Evolutionary conservation across 106 monocot genomes (phyloP).

Genomic region (Dactylorhiza incarnata): DNA sequence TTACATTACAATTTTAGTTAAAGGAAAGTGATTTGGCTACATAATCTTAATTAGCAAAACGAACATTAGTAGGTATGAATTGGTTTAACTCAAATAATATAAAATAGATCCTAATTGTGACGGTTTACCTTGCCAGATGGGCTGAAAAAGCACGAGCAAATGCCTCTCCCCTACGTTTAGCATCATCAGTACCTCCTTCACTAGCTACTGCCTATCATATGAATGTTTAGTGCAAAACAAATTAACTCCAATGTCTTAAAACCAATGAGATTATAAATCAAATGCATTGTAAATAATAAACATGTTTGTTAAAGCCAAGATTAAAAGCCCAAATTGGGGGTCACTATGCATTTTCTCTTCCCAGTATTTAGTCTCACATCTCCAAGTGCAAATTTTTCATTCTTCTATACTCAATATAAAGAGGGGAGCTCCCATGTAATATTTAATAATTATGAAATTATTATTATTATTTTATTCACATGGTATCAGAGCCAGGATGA

Average conservation of each 20-base stretch:
- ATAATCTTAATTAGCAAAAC: constrained; percentile 2
- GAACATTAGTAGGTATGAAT: not conserved
- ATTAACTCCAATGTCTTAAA: not conserved
- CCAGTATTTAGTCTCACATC: too few species aligned
- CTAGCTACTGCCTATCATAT: constrained; percentile 82
- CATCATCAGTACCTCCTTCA: constrained; percentile 99
- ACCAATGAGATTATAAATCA: not conserved
- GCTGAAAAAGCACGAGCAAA: constrained; percentile 97
- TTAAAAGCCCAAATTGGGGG: not conserved
- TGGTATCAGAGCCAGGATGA: too few species aligned
- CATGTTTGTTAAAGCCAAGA: not conserved
- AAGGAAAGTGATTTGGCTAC: not conserved
- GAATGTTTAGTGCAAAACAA: constrained; percentile 1
- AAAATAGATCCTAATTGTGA: not conserved
- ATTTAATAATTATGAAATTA: too few species aligned
- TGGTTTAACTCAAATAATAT: not conserved
- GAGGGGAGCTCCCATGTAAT: too few species aligned
- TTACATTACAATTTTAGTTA: not conserved
- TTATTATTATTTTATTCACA: too few species aligned
- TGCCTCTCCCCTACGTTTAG: constrained; percentile 93
- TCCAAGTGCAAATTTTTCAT: too few species aligned
- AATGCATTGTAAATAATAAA: not conserved
- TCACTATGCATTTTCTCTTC: too few species aligned
- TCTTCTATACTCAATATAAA: too few species aligned
- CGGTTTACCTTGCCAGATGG: constrained; percentile 79